A percentile compares a stretch with the other conserved stretches of the same genome.
Evolutionary conservation across 257 asterid species (phyloP).

Genomic region (Gentiana straminea): DNA sequence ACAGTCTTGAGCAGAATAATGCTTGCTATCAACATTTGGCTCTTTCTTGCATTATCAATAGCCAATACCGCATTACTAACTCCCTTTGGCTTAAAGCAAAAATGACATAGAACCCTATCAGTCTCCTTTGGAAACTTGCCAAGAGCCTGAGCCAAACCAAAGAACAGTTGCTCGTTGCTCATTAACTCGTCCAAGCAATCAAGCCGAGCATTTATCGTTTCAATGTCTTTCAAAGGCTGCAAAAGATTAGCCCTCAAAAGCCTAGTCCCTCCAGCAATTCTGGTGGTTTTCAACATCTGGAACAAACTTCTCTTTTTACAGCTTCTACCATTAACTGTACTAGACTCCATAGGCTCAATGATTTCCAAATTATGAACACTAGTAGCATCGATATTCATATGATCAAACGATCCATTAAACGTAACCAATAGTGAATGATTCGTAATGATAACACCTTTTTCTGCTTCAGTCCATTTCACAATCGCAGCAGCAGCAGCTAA

Average conservation of each 20-base stretch:
- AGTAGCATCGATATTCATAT: slow-evolving; percentile 93
- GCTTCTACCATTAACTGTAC: slow-evolving; percentile 58
- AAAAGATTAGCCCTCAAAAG: slow-evolving; percentile 96
- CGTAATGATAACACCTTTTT: slow-evolving; percentile 86
- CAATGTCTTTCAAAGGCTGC: slow-evolving; percentile 92
- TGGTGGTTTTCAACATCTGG: slow-evolving; percentile 92
- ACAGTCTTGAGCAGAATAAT: slow-evolving; percentile 90
- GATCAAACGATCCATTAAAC: slow-evolving; percentile 95
- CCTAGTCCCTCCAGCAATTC: slow-evolving; percentile 95
- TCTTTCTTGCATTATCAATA: slow-evolving; percentile 57
- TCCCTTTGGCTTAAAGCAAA: slow-evolving; percentile 93
- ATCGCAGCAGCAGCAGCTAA: slow-evolving; percentile 99
- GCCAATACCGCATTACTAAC: slow-evolving; percentile 65
- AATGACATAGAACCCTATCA: slow-evolving; percentile 97
- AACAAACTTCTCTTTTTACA: slow-evolving; percentile 82
- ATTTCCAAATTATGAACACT: slow-evolving; percentile 96
- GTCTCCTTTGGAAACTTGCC: slow-evolving; percentile 95
- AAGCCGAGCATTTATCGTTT: slow-evolving; percentile 87
- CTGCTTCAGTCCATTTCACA: slow-evolving; percentile 94
- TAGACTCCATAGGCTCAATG: slow-evolving; percentile 74
- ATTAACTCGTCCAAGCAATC: slow-evolving; percentile 97
- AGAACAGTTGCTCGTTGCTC: slow-evolving; percentile 91
- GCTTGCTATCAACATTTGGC: slow-evolving; percentile 83
- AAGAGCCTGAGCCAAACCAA: slow-evolving; percentile 97
- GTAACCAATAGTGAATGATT: slow-evolving; percentile 83